Conservation (phyloP, 164 flowering plant species). For the Litsea cubeba region DNA sequence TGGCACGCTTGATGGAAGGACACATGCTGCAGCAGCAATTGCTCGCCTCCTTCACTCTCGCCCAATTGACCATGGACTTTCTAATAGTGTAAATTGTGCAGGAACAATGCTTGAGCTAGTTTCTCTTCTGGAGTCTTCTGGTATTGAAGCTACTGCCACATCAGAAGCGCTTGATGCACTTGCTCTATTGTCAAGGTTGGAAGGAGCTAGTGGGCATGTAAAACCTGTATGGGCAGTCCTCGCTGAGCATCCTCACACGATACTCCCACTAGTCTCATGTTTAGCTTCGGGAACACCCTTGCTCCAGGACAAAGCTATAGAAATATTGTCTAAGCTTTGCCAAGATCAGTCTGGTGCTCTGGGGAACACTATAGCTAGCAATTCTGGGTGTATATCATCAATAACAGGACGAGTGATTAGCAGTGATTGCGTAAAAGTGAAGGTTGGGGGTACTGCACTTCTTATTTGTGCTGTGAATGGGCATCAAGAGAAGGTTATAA, state of each 20-base stretch:
- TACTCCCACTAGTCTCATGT: constrained; percentile 71
- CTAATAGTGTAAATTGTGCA: constrained; percentile 69
- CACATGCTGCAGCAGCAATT: constrained; percentile 94
- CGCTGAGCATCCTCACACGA: constrained; percentile 61
- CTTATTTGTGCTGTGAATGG: constrained; percentile 86
- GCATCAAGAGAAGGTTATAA: constrained; percentile 58
- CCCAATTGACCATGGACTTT: constrained; percentile 42
- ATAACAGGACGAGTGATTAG: constrained; percentile 68
- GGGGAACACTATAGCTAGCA: constrained; percentile 52
- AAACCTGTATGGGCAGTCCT: constrained; percentile 86
- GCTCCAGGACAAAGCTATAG: constrained; percentile 89
- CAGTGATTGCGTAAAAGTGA: constrained; percentile 47
- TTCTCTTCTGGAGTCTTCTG: constrained; percentile 65
- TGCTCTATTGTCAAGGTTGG: constrained; percentile 63
- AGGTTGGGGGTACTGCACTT: constrained; percentile 90
- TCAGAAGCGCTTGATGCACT: constrained; percentile 94
- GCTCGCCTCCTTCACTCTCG: constrained; percentile 70
- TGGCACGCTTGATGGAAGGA: constrained; percentile 64
- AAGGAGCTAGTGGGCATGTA: constrained; percentile 39
- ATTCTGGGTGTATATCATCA: constrained; percentile 61
- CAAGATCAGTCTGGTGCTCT: constrained; percentile 58
- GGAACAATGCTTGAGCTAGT: constrained; percentile 89
- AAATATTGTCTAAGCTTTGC: constrained; percentile 73
- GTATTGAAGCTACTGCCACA: constrained; percentile 49
- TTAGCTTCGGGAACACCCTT: constrained; percentile 60